Evolutionary conservation across 805 yeast genomes (phyloP), one percentile per base, ranked within the genome.

Genomic region (Zygoascus bituminiphila): DNA sequence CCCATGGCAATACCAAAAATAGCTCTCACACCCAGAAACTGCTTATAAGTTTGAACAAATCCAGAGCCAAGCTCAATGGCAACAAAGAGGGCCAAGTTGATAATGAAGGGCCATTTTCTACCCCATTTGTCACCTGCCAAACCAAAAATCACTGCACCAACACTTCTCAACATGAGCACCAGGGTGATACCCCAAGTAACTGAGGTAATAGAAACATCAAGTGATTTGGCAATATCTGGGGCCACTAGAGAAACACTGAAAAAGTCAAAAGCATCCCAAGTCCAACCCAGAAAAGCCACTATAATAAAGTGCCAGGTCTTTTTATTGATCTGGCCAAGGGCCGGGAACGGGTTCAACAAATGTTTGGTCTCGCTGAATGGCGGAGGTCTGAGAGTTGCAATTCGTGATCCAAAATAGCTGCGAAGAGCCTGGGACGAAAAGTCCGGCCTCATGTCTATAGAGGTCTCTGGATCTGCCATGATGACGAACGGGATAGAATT

Each of bases 161-260:
- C 79, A 2, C 85, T 75, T 49, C 89, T 72, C 48, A 82, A 69
- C 86, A 82, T 82, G 24, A 82, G 72, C 42, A 81, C 88, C 52
- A 81, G 68, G 10, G 87, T 80, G 53, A 83, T 74, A 44, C 87
- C 88, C 85, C 86, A 82, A 9, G 87, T 78, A 55, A 83, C 71
- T 43, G 74, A 75, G 21, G 70, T 67, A 22, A 76, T 71, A 1
- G 69, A 47, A 7, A 63, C 67, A 39, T 67, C 68, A 45, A 82
- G 72, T 2, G 74, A 58, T 36, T 61, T 56, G 25, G 86, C 82
- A 45, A 83, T 69, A 2, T 68, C 62, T 1, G 73, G 50, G 2
- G 76, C 81, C 47, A 78, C 74, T 43, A 81, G 70, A 10, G 83
- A 74, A 8, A 79, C 81, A 24, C 77, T 67, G 59, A 83, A 83